phyloP scores from a whole-genome alignment of 1,139 yeast genomes.

The Blastobotrys serpentis region DNA sequence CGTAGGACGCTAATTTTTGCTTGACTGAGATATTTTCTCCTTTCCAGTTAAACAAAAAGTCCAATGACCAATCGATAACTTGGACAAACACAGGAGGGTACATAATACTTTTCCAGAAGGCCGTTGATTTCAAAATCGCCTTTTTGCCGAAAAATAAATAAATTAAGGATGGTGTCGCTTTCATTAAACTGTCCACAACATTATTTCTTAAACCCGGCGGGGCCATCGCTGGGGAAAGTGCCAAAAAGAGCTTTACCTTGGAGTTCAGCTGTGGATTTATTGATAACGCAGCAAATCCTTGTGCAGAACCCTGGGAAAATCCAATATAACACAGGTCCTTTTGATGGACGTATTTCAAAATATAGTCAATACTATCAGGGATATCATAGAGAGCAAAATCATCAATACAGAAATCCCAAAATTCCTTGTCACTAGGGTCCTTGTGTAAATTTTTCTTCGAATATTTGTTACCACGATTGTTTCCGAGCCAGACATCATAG shows the following conservation, averaged over 20 bases:
- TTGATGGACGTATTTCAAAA: slow-evolving; percentile 48
- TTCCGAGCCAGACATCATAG: slow-evolving; percentile 91
- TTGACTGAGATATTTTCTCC: slow-evolving; percentile 63
- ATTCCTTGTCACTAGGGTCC: slow-evolving; percentile 48
- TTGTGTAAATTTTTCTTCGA: slow-evolving; percentile 52
- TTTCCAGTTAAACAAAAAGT: slow-evolving; percentile 74
- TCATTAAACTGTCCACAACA: slow-evolving; percentile 71
- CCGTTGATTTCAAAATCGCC: slow-evolving; percentile 70
- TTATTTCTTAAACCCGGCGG: slow-evolving; percentile 81
- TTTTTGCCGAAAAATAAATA: slow-evolving; percentile 72
- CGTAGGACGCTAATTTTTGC: slow-evolving; percentile 75
- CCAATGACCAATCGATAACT: slow-evolving; percentile 68
- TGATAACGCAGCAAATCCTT: slow-evolving; percentile 77
- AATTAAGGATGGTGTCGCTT: slow-evolving; percentile 75
- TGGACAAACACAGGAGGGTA: slow-evolving; percentile 80
- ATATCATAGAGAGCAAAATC: slow-evolving; percentile 83
- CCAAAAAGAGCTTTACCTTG: slow-evolving; percentile 70
- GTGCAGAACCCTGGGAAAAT: slow-evolving; percentile 90
- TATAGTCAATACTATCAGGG: slow-evolving; percentile 69
- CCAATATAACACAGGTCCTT: slow-evolving; percentile 66
- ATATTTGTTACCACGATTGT: slow-evolving; percentile 87
- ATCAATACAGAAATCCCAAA: slow-evolving; percentile 86
- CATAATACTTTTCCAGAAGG: slow-evolving; percentile 78
- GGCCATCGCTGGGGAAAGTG: slow-evolving; percentile 91
- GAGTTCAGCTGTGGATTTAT: slow-evolving; percentile 66